These are phyloP conservation scores for Conringia planisiliqua DNA, from an alignment of 345 rosid species.

Conservation along the genomic window DNA sequence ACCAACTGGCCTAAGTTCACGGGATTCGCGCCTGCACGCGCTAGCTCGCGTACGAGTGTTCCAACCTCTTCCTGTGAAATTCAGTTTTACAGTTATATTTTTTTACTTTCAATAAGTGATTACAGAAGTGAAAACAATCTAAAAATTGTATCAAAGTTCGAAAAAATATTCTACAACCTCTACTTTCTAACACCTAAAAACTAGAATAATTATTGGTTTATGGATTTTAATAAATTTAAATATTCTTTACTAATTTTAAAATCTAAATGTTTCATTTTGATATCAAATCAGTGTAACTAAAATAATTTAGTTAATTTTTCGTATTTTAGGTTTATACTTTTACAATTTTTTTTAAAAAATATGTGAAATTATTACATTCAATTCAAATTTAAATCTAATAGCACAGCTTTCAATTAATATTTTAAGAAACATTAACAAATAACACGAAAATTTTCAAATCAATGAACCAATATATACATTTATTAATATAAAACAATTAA, in stretches of 20 bases:
- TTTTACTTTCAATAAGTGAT: neutral
- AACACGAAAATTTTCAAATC: neutral
- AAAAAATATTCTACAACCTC: neutral
- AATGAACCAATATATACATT: no score
- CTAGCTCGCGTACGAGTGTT: conserved; percentile 45
- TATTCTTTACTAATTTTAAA: no score
- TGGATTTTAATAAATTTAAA: neutral
- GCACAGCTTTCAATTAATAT: no score
- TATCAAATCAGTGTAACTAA: no score
- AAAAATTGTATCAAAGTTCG: neutral
- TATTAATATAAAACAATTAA: no score
- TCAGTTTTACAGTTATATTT: neutral
- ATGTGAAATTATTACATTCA: neutral
- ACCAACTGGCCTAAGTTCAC: conserved; percentile 64
- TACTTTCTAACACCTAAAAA: neutral
- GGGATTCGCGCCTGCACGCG: conserved; percentile 20
- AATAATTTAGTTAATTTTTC: no score
- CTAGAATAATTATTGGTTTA: neutral
- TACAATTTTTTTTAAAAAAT: no score
- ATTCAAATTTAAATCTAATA: neutral
- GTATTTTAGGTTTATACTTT: no score
- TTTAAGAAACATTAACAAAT: no score
- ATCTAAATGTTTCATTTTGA: neutral
- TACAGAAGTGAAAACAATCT: neutral
- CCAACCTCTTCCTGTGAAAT: conserved; percentile 55